phyloP scores from a whole-genome alignment of 1,139 yeast genomes.

The Taphrina confusa region DNA sequence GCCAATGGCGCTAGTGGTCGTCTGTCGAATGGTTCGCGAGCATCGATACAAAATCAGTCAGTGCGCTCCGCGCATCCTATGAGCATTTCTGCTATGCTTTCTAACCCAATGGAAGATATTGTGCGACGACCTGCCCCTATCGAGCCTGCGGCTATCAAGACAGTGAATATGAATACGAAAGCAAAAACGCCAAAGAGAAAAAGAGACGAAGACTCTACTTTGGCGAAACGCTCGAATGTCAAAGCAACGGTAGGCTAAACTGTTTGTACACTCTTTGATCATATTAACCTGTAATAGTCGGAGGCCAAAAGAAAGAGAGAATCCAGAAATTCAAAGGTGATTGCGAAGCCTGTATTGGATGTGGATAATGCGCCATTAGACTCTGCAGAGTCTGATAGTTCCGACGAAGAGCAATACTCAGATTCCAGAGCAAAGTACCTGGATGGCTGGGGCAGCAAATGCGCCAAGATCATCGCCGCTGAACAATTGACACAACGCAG shows the following conservation, averaged over 20 bases:
- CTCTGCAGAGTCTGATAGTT: constrained; percentile 5
- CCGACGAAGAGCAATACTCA: constrained; percentile 22
- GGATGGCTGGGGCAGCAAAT: constrained; percentile 7
- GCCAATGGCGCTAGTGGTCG: neutral
- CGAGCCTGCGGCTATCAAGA: neutral
- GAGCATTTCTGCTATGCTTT: constrained; percentile 29
- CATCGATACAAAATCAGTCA: neutral
- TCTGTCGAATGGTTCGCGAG: neutral
- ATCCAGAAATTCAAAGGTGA: neutral
- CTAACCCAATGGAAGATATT: constrained; percentile 9
- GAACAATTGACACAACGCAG: constrained; percentile 15
- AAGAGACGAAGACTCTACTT: neutral
- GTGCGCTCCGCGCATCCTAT: constrained; percentile 6
- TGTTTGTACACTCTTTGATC: too few species aligned
- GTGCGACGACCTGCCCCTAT: neutral
- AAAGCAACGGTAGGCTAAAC: too few species aligned
- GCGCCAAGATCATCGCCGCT: neutral
- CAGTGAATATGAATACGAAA: neutral
- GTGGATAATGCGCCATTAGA: constrained; percentile 1
- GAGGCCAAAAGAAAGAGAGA: constrained; percentile 4
- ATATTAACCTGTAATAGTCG: too few species aligned
- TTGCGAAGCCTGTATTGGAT: neutral
- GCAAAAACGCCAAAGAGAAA: constrained; percentile 9
- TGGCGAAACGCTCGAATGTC: constrained; percentile 1
- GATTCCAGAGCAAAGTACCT: neutral